Conservation (phyloP, 169 alveolate species). For the Ophryocystis elektroscirrha region DNA sequence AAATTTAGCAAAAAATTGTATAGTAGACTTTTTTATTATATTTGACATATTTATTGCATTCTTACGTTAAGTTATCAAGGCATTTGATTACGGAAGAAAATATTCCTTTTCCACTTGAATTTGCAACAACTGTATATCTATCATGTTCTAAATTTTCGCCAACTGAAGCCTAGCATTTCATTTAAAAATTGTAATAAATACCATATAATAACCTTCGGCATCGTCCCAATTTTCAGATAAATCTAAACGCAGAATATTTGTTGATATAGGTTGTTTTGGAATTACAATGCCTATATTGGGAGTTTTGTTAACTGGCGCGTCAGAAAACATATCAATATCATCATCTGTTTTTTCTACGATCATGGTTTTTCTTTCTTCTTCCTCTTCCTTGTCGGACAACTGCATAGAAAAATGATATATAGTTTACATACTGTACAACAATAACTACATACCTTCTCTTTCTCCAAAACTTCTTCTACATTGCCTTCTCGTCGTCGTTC, state of each 20-base stretch:
- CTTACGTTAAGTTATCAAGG: conserved; percentile 2
- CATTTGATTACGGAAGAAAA: conserved; percentile 35
- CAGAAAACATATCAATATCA: conserved; percentile 7
- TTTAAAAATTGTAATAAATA: not conserved
- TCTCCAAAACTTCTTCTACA: not conserved
- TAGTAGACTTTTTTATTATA: conserved; percentile 4
- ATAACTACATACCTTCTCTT: not conserved
- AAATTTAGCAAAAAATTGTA: not conserved
- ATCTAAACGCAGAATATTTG: not conserved
- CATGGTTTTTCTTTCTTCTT: conserved; percentile 2
- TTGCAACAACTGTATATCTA: conserved; percentile 48
- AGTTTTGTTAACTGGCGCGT: not conserved
- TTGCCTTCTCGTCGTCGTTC: conserved; percentile 4
- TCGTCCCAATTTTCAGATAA: conserved; percentile 15
- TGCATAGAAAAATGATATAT: not conserved
- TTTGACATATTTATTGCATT: conserved; percentile 4
- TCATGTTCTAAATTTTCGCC: conserved; percentile 57
- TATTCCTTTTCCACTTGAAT: conserved; percentile 58
- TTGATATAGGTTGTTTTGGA: not conserved
- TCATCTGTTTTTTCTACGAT: conserved; percentile 12
- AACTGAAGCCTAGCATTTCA: conserved; percentile 35
- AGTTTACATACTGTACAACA: not conserved
- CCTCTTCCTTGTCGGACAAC: not conserved
- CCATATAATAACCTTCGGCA: conserved; percentile 15
- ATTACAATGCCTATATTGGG: not conserved